A percentile compares a stretch with the other conserved stretches of the same genome.
phyloP scores from a whole-genome alignment of 2,329 filamentous ascomycete species.

The Colletotrichum limetticola region DNA sequence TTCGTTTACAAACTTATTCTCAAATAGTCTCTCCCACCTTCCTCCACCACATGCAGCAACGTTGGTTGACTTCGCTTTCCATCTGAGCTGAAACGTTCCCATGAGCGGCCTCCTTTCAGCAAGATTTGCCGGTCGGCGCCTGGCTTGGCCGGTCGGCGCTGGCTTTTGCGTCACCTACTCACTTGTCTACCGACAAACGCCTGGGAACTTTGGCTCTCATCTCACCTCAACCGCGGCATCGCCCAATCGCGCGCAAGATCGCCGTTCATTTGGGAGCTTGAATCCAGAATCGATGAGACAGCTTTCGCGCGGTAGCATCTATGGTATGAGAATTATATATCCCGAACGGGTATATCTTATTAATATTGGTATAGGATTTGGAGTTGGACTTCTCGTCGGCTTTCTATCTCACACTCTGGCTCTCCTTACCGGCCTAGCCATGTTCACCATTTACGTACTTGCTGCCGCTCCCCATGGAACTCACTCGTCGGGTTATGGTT shows the following conservation, averaged over 20 bases:
- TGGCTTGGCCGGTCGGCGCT: conserved; percentile 21
- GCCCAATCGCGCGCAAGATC: neutral
- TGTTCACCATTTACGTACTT: conserved; percentile 72
- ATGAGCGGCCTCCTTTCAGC: conserved; percentile 19
- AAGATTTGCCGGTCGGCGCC: neutral
- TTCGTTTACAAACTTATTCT: neutral
- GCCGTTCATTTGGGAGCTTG: conserved; percentile 6
- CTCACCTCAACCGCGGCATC: neutral
- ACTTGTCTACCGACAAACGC: conserved; percentile 3
- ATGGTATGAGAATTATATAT: conserved; percentile 1
- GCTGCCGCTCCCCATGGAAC: neutral
- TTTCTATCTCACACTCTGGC: conserved; percentile 78
- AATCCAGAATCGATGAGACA: conserved; percentile 27
- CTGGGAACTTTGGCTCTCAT: neutral
- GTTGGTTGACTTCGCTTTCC: neutral
- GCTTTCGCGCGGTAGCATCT: conserved; percentile 31
- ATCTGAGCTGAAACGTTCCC: neutral
- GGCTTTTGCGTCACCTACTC: conserved; percentile 20
- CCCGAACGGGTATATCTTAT: neutral
- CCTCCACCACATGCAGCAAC: neutral
- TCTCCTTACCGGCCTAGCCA: conserved; percentile 71
- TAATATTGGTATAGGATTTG: conserved; percentile 60
- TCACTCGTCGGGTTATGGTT: neutral
- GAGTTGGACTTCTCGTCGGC: conserved; percentile 72
- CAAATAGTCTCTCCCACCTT: neutral